phyloP scores from a whole-genome alignment of 1,284 basidiomycete genomes.

The Leucoagaricus sp. region DNA sequence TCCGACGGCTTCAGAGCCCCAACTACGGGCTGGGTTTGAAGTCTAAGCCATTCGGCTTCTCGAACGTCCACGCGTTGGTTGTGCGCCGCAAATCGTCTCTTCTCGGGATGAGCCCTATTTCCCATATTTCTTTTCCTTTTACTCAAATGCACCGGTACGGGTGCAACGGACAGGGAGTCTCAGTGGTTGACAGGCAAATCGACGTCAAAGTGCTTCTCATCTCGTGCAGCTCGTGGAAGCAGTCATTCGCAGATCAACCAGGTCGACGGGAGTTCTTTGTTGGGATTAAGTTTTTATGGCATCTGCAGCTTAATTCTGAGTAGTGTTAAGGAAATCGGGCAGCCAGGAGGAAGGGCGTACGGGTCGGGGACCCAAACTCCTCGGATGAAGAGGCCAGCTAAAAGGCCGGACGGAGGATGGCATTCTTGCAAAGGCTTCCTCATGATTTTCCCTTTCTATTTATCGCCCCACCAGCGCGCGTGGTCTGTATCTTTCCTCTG shows the following conservation, averaged over 20 bases:
- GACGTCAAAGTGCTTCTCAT: constrained; percentile 1
- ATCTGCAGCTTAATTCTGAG: constrained; percentile 14
- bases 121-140: constrained; percentile 3
- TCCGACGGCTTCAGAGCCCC: neutral
- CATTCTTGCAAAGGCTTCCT: constrained; percentile 23
- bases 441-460: constrained; percentile 41
- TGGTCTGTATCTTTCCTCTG: constrained; percentile 35
- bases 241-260: constrained; percentile 13
- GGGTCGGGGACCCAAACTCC: constrained; percentile 27
- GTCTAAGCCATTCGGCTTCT: constrained; percentile 7
- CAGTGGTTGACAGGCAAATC: constrained; percentile 4
- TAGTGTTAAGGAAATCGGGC: constrained; percentile 16
- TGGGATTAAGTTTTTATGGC: constrained; percentile 16
- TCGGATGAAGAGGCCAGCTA: constrained; percentile 31
- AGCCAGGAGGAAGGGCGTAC: constrained; percentile 10
- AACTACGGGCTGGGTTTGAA: constrained; percentile 6
- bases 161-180: constrained; percentile 5
- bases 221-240: constrained; percentile 6
- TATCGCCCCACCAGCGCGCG: constrained; percentile 40
- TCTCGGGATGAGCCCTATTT: neutral
- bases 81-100: constrained; percentile 13
- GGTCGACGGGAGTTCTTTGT: constrained; percentile 12
- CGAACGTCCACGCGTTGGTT: constrained; percentile 14
- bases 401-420: constrained; percentile 25
- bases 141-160: neutral